A percentile compares a stretch with the other conserved stretches of the same genome.
These are phyloP conservation scores for Fusarium torulosum DNA, from an alignment of 2,329 filamentous ascomycete genomes.

Conservation along the genomic window DNA sequence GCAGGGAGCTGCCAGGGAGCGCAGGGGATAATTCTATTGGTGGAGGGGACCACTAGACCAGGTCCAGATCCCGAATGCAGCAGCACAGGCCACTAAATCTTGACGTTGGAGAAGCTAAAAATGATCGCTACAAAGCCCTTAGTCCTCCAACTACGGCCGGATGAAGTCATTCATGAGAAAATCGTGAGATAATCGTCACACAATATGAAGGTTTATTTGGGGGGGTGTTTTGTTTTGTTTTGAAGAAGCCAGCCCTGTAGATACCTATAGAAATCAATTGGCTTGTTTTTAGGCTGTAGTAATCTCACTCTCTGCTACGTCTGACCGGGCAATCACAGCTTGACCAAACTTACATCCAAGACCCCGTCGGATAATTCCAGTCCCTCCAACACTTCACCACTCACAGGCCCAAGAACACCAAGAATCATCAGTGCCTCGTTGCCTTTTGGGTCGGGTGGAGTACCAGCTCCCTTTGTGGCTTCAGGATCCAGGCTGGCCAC, in stretches of 20 bases:
- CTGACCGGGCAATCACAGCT: slow-evolving; percentile 49
- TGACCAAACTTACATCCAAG: slow-evolving; percentile 66
- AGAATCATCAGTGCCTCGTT: slow-evolving; percentile 87
- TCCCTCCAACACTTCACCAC: slow-evolving; percentile 65
- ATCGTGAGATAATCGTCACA: slow-evolving; percentile 1
- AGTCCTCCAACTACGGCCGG: slow-evolving; percentile 17
- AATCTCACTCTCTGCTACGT: neutral
- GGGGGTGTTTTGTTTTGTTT: slow-evolving; percentile 1
- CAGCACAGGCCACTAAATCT: slow-evolving; percentile 21
- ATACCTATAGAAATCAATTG: neutral
- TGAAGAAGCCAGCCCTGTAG: neutral
- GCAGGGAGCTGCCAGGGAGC: slow-evolving; percentile 26
- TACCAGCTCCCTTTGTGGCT: slow-evolving; percentile 42
- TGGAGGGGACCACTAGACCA: slow-evolving; percentile 3
- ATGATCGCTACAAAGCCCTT: slow-evolving; percentile 17
- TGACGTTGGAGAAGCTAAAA: slow-evolving; percentile 17
- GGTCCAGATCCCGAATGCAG: slow-evolving; percentile 30
- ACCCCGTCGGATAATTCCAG: slow-evolving; percentile 65
- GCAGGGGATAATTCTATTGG: slow-evolving; percentile 16
- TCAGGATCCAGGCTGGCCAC: slow-evolving; percentile 66
- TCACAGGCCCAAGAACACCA: slow-evolving; percentile 76
- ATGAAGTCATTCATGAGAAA: slow-evolving; percentile 36
- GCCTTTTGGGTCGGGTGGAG: slow-evolving; percentile 48
- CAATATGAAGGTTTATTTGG: neutral
- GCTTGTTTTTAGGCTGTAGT: neutral